Evolutionary conservation across 352 stramenopile genomes (phyloP), one percentile per base, ranked within the genome.

Genomic region (Pythium dissotocum): DNA sequence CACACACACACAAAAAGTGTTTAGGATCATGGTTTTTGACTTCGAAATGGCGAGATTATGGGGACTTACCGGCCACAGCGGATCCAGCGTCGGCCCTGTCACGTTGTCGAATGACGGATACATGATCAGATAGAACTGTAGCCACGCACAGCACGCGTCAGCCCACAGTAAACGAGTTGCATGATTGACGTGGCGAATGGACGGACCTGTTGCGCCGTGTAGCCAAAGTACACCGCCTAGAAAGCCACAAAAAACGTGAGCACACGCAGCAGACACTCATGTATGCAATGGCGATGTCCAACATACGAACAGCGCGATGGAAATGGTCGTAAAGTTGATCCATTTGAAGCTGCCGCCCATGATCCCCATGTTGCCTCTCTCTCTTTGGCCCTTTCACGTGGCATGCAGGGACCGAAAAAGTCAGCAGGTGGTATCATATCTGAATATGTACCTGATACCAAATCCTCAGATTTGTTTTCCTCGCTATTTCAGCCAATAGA

Each of bases 101-200:
- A 69, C 73, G 54, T 86, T 57, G 2, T 69, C 66, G 69, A 91
- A 93, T 6, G 70, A 73, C 53, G 85, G 85, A 49, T 88, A 85
- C 73, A 91, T 89, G 72, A 93, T 91, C 60, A 65, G 61, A 70
- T 87, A 89, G 58, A 93, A 70, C 85, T 93, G 60, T 21, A 48
- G 30, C 38, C 36, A 71, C 26, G 24, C 52, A 65, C 0, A 53
- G 58, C 61, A 52, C 57, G 59, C 16, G 63, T 40, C 2, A 55
- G 18, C 7, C 4, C 46, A 59, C 13, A 32, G 24, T 5, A 44
- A 42, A 4, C 28, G 13, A 49, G 8, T 12, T 4, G 42, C 57
- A 51, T 24, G n/a, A 12, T 28, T 28, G 2, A 40, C 2, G 51
- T 18, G 46, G 58, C 32, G 8, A 44, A n/a, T 14, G 24, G 0